phyloP scores from a whole-genome alignment of 345 rosid species.

The Pelargonium nanum region DNA sequence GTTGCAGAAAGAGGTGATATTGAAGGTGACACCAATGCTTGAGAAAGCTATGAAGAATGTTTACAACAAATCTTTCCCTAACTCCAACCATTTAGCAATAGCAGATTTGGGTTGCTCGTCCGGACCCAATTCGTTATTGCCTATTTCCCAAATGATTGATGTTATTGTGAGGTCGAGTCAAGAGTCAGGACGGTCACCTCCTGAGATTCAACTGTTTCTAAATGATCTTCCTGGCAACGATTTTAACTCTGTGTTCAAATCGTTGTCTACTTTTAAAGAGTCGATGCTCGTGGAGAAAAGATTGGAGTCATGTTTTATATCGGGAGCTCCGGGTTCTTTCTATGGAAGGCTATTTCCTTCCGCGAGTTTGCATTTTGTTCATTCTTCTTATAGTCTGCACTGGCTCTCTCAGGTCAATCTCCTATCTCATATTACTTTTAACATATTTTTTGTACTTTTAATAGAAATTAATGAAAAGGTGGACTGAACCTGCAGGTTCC shows the following conservation, averaged over 20 bases:
- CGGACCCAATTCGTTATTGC: too few relatives aligned
- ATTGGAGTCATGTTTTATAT: not conserved
- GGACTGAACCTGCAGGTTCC: too few relatives aligned
- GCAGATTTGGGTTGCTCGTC: too few relatives aligned
- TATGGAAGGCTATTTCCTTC: not conserved
- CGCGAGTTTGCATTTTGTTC: not conserved
- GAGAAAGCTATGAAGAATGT: too few relatives aligned
- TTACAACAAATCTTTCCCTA: too few relatives aligned
- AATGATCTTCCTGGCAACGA: conserved; percentile 8
- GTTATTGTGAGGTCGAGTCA: not conserved
- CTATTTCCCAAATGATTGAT: too few relatives aligned
- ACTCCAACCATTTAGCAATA: too few relatives aligned
- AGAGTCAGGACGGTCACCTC: not conserved
- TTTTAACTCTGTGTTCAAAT: conserved; percentile 7
- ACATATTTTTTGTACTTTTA: too few relatives aligned
- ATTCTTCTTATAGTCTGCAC: not conserved
- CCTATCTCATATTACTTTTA: too few relatives aligned
- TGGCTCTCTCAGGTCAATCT: not conserved
- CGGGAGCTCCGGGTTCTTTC: conserved; percentile 5
- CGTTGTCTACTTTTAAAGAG: not conserved
- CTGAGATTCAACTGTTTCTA: conserved; percentile 4
- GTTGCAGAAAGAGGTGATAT: too few relatives aligned
- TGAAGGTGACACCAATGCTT: too few relatives aligned
- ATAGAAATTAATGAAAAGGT: too few relatives aligned
- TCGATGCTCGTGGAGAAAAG: not conserved